Percentiles rank a stretch among this genome's conserved stretches.
phyloP scores from a whole-genome alignment of 2,329 filamentous ascomycete genomes.

The Monosporascus sp. region DNA sequence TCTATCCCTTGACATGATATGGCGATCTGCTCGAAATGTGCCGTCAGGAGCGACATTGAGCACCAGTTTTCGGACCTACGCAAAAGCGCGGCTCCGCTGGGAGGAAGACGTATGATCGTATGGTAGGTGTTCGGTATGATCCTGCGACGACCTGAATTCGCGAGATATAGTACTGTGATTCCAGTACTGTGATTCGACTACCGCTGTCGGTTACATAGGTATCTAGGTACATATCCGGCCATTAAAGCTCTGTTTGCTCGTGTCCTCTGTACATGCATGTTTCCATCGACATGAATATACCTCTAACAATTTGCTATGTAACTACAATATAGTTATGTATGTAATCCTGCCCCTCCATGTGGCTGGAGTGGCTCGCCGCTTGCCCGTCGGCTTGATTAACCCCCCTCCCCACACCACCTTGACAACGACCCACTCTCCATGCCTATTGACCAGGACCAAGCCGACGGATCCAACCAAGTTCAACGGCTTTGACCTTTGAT shows the following conservation, averaged over 20 bases:
- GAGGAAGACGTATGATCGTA: no score
- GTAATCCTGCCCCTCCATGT: background rate
- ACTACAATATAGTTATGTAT: no score
- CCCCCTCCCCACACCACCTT: background rate
- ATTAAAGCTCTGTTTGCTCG: background rate
- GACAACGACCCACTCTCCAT: background rate
- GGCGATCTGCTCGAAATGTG: slow-evolving; percentile 71
- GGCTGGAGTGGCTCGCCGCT: background rate
- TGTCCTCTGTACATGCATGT: background rate
- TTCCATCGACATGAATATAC: background rate
- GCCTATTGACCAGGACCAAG: background rate
- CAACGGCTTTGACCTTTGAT: no score
- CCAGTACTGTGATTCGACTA: no score
- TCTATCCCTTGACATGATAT: slow-evolving; percentile 72
- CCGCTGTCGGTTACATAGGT: no score
- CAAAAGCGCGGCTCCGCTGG: no score
- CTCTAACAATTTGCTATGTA: background rate
- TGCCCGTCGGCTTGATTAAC: no score
- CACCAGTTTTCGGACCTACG: background rate
- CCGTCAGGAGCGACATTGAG: slow-evolving; percentile 62
- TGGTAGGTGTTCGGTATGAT: no score
- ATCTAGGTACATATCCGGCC: no score
- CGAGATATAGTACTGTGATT: no score
- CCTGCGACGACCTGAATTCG: no score
- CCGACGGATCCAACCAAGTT: no score